Base-by-base conservation (phyloP, 768 basidiomycete species). In the Phylloporus rhodoxanthus region DNA sequence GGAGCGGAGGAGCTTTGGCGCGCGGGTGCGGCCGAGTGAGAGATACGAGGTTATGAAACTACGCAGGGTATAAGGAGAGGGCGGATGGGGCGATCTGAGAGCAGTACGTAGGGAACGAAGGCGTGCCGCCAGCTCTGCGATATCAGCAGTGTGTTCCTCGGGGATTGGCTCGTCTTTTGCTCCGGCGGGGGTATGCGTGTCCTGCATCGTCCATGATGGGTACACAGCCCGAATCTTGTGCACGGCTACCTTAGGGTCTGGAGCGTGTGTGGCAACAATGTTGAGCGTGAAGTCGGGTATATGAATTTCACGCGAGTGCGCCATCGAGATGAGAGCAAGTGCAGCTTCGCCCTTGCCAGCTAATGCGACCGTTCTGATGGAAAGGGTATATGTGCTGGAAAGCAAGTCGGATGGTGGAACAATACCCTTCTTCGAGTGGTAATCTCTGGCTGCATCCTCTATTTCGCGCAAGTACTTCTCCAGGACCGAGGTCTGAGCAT, bases 311-410 rank as follows among this genome's bases (percentile, higher is more conserved):
- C 61, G 62, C 8, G 65, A 47, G 2, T 53, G 54, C 9, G 68
- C 68, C 10, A 64, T 56, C 5, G 73, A 74, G n/a, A 80, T 57
- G 37, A 82, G 61, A n/a, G 55, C 43, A n/a, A 80, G 30, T 3
- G 81, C 80, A 17, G 68, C 68, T 0, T 70, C 61, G 2, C 70
- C 45, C 26, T 72, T 68, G 14, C 72, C 70, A 4, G 67, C 62
- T 13, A 63, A 54, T 8, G 72, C 72, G 17, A 79, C 68, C 9
- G 61, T 67, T 41, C 71, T 67, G 19, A 84, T 61, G 2, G 74
- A 74, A 11, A 68, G 38, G n/a, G 63, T 72, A 64, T 61, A 76
- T 45, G 48, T 55, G 26, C 43, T 30, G 23, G 47, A 15, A 17
- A 64, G 51, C 47, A 43, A 43, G 33, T 47, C 34, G 13, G 48